These are phyloP conservation scores for Hymenoscyphus infarciens DNA, from an alignment of 2,329 filamentous ascomycete species.

Conservation along the genomic window DNA sequence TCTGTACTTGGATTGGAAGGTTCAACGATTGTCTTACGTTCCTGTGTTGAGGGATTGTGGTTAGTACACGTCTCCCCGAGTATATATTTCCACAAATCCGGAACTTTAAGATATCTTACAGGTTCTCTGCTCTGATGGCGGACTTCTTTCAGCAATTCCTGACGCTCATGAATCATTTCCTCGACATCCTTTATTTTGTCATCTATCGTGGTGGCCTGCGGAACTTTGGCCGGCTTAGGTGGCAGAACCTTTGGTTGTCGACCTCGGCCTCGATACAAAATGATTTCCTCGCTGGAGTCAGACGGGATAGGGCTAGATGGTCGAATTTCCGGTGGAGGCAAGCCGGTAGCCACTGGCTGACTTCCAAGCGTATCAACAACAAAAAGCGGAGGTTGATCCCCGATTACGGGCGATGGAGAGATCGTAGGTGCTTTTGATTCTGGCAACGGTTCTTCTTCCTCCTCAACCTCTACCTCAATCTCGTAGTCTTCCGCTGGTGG, in stretches of 20 bases:
- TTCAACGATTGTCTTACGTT: neutral
- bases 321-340: conserved; percentile 33
- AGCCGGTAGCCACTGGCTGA: conserved; percentile 30
- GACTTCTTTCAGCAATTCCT: conserved; percentile 29
- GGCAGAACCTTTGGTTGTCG: conserved; percentile 15
- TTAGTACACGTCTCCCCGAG: neutral
- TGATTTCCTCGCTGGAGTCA: conserved; percentile 69
- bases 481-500: conserved; percentile 5
- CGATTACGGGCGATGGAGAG: neutral
- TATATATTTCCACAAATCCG: neutral
- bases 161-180: conserved; percentile 29
- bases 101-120: neutral
- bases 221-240: conserved; percentile 3
- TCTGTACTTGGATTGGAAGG: neutral
- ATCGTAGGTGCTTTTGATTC: neutral
- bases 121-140: conserved; percentile 18
- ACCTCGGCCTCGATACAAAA: conserved; percentile 60
- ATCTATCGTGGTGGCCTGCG: conserved; percentile 23
- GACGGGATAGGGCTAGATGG: conserved; percentile 40
- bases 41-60: neutral
- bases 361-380: conserved; percentile 38
- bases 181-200: conserved; percentile 31
- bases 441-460: neutral
- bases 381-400: conserved; percentile 27
- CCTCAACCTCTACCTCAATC: conserved; percentile 2